Conservation (phyloP, 257 asterid species). For the Forsythia suspensa region DNA sequence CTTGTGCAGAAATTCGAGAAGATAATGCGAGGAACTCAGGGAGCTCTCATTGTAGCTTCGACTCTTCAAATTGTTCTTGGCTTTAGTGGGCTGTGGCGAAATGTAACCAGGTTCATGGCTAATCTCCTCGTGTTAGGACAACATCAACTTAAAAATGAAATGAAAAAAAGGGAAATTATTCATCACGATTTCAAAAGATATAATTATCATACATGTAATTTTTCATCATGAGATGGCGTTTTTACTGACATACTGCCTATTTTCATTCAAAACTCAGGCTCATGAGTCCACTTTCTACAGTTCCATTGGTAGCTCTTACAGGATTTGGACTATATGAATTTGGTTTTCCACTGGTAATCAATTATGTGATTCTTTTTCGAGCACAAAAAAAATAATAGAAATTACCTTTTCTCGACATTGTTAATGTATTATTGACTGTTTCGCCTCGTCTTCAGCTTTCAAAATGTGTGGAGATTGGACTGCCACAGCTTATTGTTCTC, state of each 20-base stretch:
- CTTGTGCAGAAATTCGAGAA: conserved; percentile 60
- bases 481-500: conserved; percentile 76
- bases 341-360: conserved; percentile 89
- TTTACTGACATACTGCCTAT: not conserved
- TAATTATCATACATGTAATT: not conserved
- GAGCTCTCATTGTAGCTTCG: conserved; percentile 89
- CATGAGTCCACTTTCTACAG: conserved; percentile 74
- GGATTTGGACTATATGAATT: conserved; percentile 87
- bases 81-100: conserved; percentile 94
- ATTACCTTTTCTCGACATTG: not conserved
- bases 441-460: conserved; percentile 53
- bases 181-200: no score
- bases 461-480: conserved; percentile 85
- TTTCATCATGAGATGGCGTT: not conserved
- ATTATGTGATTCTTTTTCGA: not conserved
- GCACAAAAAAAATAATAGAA: not conserved
- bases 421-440: not conserved
- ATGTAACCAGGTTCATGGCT: conserved; percentile 57
- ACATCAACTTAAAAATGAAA: no score
- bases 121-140: not conserved
- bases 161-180: not conserved
- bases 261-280: conserved; percentile 45
- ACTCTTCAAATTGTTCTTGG: conserved; percentile 84
- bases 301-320: conserved; percentile 84
- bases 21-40: conserved; percentile 86